Conservation (phyloP, 129 eudicot species). For the Chrysanthemum lavandulifolium region DNA sequence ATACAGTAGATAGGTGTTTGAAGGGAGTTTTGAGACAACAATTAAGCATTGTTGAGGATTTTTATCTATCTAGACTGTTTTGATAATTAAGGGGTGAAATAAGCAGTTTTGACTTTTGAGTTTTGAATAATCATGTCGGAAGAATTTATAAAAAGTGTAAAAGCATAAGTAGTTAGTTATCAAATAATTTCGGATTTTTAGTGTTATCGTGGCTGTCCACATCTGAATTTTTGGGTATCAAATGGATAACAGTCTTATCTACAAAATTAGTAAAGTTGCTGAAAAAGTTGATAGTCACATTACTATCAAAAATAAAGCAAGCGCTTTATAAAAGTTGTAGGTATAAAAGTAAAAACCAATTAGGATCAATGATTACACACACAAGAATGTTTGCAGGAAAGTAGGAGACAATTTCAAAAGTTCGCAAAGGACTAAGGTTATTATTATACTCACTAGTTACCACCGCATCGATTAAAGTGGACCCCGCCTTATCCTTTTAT, state of each 20-base stretch:
- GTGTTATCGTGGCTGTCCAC: not conserved
- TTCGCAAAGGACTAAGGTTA: not conserved
- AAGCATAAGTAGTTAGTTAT: no score
- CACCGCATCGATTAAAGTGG: slow-evolving; percentile 6
- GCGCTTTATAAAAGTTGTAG: slow-evolving; percentile 14
- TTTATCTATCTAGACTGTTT: no score
- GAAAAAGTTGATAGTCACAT: slow-evolving; percentile 18
- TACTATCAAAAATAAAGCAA: slow-evolving; percentile 4
- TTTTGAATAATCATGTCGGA: no score
- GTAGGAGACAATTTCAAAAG: not conserved
- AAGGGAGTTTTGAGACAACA: no score
- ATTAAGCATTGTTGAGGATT: not conserved
- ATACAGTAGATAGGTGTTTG: no score
- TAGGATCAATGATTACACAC: slow-evolving; percentile 1
- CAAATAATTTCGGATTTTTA: not conserved
- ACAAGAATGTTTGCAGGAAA: slow-evolving; percentile 1
- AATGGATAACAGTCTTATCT: slow-evolving; percentile 13
- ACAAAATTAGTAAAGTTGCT: slow-evolving; percentile 10
- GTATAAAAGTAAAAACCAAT: not conserved
- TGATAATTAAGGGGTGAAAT: no score
- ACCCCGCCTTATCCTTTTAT: not conserved
- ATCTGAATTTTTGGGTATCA: slow-evolving; percentile 11
- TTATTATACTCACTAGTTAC: not conserved
- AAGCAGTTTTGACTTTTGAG: no score
- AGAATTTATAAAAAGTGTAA: no score